phyloP scores from a whole-genome alignment of 345 rosid species.

The Eucalyptus curtisii region DNA sequence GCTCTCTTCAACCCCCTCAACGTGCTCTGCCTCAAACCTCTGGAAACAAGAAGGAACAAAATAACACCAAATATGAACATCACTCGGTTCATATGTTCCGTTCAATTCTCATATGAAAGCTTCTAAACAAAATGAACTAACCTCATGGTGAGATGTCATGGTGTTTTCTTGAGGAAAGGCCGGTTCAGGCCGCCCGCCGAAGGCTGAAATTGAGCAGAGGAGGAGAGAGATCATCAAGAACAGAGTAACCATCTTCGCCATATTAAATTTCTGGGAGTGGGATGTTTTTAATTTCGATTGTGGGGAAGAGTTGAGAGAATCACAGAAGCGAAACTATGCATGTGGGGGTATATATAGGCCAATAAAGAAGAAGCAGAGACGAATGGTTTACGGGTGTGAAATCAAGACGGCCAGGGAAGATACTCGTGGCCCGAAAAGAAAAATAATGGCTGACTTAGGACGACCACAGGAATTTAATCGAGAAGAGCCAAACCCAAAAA shows the following conservation, averaged over 20 bases:
- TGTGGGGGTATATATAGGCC: background rate
- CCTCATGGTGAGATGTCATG: background rate
- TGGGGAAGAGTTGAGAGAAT: background rate
- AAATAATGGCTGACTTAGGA: background rate
- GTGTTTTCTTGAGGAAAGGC: background rate
- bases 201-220: background rate
- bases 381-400: background rate
- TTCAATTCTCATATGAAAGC: background rate
- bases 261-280: background rate
- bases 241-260: background rate
- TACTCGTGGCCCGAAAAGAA: background rate
- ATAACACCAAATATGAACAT: background rate
- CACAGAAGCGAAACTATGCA: background rate
- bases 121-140: background rate
- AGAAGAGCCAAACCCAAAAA: background rate
- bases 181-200: background rate
- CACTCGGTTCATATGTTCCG: background rate
- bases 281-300: background rate
- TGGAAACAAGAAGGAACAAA: background rate
- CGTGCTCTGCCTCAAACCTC: background rate
- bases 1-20: background rate
- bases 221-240: background rate
- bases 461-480: background rate
- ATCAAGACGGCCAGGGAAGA: background rate
- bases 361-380: background rate